Conservation (phyloP, 208 protist species). For the Crithidia acanthocephali region DNA sequence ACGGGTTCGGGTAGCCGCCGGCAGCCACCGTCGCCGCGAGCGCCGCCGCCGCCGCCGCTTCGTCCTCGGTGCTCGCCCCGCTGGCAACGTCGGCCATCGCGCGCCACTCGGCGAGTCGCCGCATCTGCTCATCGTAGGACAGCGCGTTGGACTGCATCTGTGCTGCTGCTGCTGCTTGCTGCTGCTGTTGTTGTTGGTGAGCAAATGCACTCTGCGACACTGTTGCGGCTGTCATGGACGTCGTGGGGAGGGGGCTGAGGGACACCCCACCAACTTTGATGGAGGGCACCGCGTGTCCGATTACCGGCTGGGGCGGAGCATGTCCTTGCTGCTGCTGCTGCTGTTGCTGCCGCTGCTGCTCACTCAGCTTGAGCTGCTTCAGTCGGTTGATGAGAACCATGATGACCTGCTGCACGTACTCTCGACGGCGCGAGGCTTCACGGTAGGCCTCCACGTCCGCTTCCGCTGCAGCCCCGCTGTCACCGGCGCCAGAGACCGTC, state of each 20-base stretch:
- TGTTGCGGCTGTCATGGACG: background rate
- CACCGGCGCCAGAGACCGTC: background rate
- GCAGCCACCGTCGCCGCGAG: conserved; percentile 19
- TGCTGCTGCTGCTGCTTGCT: conserved; percentile 5
- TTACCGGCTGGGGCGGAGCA: conserved; percentile 12
- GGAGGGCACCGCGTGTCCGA: conserved; percentile 8
- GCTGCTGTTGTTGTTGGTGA: too few species aligned
- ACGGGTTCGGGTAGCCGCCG: conserved; percentile 32
- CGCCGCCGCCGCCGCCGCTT: conserved; percentile 15
- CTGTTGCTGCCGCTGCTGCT: conserved; percentile 34
- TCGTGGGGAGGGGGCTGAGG: conserved; percentile 5
- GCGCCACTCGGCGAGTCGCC: conserved; percentile 6
- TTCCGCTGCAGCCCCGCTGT: background rate
- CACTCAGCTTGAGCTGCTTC: conserved; percentile 52
- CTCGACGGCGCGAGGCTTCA: conserved; percentile 38
- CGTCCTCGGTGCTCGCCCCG: conserved; percentile 1
- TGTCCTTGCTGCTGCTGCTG: conserved; percentile 1
- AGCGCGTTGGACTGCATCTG: background rate
- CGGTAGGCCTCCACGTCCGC: conserved; percentile 30
- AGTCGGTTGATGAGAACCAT: conserved; percentile 65
- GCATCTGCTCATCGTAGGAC: conserved; percentile 19
- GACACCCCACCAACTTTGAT: conserved; percentile 16
- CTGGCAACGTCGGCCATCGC: conserved; percentile 10
- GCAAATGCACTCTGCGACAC: too few species aligned
- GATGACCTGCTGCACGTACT: conserved; percentile 72